Conservation (phyloP, 2,329 filamentous ascomycete genomes). For the Plectosphaerella sp. region DNA sequence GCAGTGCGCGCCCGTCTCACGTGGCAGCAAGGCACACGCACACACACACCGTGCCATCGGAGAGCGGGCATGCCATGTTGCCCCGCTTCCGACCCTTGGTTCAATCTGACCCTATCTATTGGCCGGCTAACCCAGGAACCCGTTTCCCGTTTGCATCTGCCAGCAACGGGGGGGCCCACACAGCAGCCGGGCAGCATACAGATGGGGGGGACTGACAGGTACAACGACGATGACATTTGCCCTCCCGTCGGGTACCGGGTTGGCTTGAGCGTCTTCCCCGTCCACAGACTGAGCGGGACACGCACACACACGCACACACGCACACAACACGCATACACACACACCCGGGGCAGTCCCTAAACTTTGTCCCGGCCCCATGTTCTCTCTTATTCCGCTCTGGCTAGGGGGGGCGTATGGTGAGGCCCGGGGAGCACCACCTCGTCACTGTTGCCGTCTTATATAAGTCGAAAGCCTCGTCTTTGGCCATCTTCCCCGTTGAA, state of each 20-base stretch:
- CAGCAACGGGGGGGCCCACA: neutral
- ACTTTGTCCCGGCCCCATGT: conserved; percentile 8
- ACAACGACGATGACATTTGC: neutral
- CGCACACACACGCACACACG: conserved; percentile 11
- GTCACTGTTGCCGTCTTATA: no score
- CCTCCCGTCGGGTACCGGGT: neutral
- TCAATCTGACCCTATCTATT: no score
- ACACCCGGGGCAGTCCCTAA: conserved; percentile 12
- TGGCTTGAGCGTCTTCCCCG: neutral
- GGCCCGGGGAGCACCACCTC: no score
- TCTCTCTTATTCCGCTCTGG: conserved; percentile 7
- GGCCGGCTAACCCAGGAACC: no score
- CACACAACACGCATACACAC: conserved; percentile 13
- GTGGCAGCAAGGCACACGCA: neutral
- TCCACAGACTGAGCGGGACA: neutral
- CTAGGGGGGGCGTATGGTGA: neutral
- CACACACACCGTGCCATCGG: neutral
- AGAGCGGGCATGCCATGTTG: neutral
- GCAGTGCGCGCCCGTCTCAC: neutral
- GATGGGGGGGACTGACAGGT: neutral
- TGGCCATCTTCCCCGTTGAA: conserved; percentile 5
- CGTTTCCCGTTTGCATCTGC: neutral
- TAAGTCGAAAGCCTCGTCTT: conserved; percentile 7
- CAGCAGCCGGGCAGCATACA: neutral
- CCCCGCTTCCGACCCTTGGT: neutral